phyloP scores from a whole-genome alignment of 129 eudicot species.

The Dittrichia graveolens region DNA sequence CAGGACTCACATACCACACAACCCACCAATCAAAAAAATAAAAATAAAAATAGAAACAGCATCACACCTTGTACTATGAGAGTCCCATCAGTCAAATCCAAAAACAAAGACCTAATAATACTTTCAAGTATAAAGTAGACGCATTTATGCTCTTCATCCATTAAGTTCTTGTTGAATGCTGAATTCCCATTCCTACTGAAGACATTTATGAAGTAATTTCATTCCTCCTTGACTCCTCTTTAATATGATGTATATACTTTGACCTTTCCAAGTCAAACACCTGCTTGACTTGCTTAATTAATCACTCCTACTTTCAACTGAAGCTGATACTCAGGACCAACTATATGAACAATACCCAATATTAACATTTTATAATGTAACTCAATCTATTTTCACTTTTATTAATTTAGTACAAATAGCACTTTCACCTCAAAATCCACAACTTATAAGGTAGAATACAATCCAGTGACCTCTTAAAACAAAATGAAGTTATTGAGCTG shows the following conservation, averaged over 20 bases:
- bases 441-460: neutral
- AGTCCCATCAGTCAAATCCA: constrained; percentile 6
- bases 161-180: neutral
- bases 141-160: neutral
- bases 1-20: too few relatives aligned
- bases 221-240: neutral
- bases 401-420: too few relatives aligned
- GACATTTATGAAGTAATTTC: neutral
- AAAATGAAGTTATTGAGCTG: neutral
- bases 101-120: neutral
- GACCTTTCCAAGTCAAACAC: neutral
- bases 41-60: too few relatives aligned
- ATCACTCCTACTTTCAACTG: neutral
- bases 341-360: neutral
- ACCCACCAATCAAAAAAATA: too few relatives aligned
- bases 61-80: neutral
- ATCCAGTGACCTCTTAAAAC: neutral
- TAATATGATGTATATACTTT: neutral
- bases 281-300: neutral
- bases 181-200: neutral
- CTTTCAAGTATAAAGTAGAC: neutral
- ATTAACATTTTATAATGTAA: neutral
- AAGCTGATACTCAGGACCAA: neutral
- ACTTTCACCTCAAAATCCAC: neutral
- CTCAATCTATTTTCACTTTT: neutral